Evolutionary conservation across 805 yeast genomes (phyloP).

Genomic region (Metschnikowia baotianmanensis): DNA sequence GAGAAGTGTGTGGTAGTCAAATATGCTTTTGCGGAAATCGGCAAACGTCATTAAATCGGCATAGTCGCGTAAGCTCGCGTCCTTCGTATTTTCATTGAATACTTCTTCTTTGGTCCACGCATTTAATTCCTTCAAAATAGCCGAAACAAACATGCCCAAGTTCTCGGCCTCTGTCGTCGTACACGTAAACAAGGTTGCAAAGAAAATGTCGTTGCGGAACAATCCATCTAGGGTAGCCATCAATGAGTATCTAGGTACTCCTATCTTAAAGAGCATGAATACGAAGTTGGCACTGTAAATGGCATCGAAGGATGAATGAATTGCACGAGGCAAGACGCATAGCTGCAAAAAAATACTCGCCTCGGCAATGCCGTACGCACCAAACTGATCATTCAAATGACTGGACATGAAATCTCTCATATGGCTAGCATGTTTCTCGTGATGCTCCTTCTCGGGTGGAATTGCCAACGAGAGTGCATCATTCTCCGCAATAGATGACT

Average conservation of each 20-base stretch:
- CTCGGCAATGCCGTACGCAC: background rate
- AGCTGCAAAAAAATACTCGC: conserved; percentile 45
- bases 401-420: conserved; percentile 24
- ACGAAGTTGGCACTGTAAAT: conserved; percentile 63
- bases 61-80: background rate
- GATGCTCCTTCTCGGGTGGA: conserved; percentile 44
- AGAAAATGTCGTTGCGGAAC: conserved; percentile 47
- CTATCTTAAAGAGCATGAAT: conserved; percentile 43
- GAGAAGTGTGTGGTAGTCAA: conserved; percentile 54
- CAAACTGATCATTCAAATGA: conserved; percentile 40
- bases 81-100: conserved; percentile 22
- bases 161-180: conserved; percentile 81
- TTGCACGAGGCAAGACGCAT: conserved; percentile 73
- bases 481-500: conserved; percentile 23
- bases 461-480: conserved; percentile 26
- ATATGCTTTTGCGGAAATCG: conserved; percentile 41
- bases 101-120: conserved; percentile 36
- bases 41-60: conserved; percentile 21
- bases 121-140: conserved; percentile 48
- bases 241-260: conserved; percentile 36
- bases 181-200: conserved; percentile 61
- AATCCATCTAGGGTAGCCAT: conserved; percentile 43
- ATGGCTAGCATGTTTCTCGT: conserved; percentile 39
- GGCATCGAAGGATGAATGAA: conserved; percentile 84
- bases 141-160: conserved; percentile 69